Evolutionary conservation across 2,329 filamentous ascomycete genomes (phyloP).

Genomic region (Diaporthe amygdali): DNA sequence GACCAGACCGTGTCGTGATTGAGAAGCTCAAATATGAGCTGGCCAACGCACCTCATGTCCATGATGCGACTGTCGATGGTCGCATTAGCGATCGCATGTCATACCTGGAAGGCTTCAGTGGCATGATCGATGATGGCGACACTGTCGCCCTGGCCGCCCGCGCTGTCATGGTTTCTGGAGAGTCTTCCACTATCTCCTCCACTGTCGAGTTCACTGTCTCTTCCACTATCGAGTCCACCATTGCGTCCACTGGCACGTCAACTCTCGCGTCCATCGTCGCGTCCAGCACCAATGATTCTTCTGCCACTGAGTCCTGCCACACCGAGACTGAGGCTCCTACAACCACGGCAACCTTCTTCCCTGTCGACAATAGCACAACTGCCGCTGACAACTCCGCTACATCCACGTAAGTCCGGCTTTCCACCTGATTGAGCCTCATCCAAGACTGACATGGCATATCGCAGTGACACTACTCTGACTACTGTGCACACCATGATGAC

Average conservation of each 20-base stretch:
- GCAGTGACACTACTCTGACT: background rate
- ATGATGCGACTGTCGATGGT: background rate
- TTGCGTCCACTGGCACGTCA: background rate
- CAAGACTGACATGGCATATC: background rate
- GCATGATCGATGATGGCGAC: constrained; percentile 4
- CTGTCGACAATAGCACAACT: background rate
- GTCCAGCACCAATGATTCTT: background rate
- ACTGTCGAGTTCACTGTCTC: background rate
- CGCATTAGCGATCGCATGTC: background rate
- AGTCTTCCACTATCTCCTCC: background rate
- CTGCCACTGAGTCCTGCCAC: background rate
- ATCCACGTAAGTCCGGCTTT: background rate
- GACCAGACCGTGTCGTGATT: constrained; percentile 25
- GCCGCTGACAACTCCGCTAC: background rate
- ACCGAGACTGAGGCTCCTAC: background rate
- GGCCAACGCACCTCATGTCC: background rate
- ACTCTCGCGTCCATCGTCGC: background rate
- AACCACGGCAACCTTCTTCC: background rate
- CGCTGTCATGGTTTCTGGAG: background rate
- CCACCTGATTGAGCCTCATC: background rate
- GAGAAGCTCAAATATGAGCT: constrained; percentile 6
- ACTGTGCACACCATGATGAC: background rate
- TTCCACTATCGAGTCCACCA: background rate
- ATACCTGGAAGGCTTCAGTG: constrained; percentile 13
- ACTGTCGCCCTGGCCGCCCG: background rate